Percentiles rank a stretch among this genome's conserved stretches.
Conservation (phyloP, 148 eudicot genomes). For the Beta vulgaris region DNA sequence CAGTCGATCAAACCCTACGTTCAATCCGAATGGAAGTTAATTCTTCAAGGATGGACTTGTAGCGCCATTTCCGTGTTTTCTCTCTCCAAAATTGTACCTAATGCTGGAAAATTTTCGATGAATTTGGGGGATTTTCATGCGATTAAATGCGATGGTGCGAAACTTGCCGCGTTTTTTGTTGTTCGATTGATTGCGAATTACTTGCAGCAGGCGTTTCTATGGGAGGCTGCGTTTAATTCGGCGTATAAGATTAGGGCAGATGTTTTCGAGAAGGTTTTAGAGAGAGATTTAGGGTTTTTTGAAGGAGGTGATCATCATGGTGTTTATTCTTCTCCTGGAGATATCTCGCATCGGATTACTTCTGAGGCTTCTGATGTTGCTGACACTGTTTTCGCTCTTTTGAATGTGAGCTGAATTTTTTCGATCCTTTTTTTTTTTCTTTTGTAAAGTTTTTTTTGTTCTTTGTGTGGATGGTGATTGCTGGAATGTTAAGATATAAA, state of each 20-base stretch:
- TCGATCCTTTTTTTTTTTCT: not conserved
- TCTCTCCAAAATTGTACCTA: conserved; percentile 67
- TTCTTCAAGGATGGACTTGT: conserved; percentile 68
- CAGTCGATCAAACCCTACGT: conserved; percentile 54
- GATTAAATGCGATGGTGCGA: conserved; percentile 38
- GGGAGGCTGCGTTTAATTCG: conserved; percentile 74
- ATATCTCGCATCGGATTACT: conserved; percentile 78
- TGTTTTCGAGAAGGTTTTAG: conserved; percentile 72
- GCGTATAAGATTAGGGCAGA: conserved; percentile 51
- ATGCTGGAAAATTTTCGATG: conserved; percentile 46
- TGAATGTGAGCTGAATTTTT: conserved; percentile 52
- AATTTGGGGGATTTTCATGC: conserved; percentile 28
- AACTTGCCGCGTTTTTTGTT: conserved; percentile 45
- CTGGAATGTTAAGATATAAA: not conserved
- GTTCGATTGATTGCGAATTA: conserved; percentile 49
- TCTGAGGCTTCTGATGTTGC: conserved; percentile 79
- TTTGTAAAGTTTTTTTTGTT: not conserved
- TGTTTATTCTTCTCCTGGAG: conserved; percentile 44
- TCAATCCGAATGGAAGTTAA: conserved; percentile 57
- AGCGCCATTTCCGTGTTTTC: conserved; percentile 66
- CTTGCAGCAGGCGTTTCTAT: conserved; percentile 71
- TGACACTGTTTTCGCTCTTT: conserved; percentile 69
- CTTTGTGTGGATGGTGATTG: not conserved
- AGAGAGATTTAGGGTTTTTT: conserved; percentile 78
- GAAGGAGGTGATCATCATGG: conserved; percentile 45